These are phyloP conservation scores for Colletotrichum lupini DNA, from an alignment of 2,329 filamentous ascomycete species.

Conservation along the genomic window DNA sequence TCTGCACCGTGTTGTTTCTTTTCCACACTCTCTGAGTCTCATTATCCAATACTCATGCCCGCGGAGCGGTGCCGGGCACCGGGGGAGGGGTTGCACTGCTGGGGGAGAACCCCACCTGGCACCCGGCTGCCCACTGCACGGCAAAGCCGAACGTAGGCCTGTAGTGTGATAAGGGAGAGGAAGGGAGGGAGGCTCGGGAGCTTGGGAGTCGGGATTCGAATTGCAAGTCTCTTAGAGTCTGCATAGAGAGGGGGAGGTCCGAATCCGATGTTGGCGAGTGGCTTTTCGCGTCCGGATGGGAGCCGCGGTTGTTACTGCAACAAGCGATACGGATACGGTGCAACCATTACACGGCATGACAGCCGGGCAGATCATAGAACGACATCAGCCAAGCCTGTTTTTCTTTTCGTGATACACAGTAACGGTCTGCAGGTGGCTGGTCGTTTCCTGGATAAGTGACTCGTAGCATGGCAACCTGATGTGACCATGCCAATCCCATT, in stretches of 20 bases:
- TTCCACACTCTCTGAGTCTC: not conserved
- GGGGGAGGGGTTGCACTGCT: not conserved
- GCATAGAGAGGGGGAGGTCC: not conserved
- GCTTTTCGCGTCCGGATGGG: not conserved
- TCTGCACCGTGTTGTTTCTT: constrained; percentile 6
- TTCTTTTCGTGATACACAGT: not conserved
- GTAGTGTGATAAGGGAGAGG: constrained; percentile 8
- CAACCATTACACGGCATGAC: not conserved
- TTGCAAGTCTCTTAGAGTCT: not conserved
- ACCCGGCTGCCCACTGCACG: constrained; percentile 47
- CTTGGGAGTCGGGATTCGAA: not conserved
- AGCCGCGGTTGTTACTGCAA: not conserved
- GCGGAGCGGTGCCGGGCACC: constrained; percentile 4
- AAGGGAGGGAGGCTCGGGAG: not conserved
- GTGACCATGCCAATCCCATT: not conserved
- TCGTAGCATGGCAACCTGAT: not conserved
- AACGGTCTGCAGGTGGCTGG: not conserved
- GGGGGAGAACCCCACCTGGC: not conserved
- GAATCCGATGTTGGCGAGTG: not conserved
- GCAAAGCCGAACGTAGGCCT: constrained; percentile 37
- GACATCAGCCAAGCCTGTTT: not conserved
- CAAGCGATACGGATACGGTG: constrained; percentile 5
- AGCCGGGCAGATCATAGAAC: not conserved
- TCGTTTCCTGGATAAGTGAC: not conserved
- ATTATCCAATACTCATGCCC: constrained; percentile 1